Evolutionary conservation across 306 rosid species (phyloP).

Genomic region (Ochetophila trinervis): DNA sequence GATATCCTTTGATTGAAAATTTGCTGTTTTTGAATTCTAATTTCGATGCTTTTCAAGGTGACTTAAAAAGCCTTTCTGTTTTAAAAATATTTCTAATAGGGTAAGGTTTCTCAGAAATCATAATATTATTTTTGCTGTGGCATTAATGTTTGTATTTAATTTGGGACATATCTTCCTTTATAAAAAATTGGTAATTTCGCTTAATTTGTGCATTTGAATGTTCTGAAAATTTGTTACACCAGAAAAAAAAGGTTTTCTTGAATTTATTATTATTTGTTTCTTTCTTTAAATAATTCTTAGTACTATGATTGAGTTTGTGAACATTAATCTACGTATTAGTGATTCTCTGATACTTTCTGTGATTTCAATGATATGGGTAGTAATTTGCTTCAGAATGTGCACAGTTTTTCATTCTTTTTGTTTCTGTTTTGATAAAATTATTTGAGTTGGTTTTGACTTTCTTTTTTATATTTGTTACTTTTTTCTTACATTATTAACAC

Average conservation of each 20-base stretch:
- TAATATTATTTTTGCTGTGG: too few species aligned
- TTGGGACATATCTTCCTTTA: too few species aligned
- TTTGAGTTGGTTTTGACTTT: not conserved
- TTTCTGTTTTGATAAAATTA: not conserved
- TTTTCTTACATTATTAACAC: not conserved
- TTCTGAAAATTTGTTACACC: too few species aligned
- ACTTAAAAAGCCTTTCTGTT: not conserved
- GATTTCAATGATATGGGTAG: not conserved
- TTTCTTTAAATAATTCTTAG: not conserved
- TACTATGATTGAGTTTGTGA: not conserved
- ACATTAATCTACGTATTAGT: not conserved
- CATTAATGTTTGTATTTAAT: too few species aligned
- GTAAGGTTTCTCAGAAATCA: not conserved
- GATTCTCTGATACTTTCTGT: not conserved
- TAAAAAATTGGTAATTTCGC: too few species aligned
- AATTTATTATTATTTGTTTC: too few species aligned
- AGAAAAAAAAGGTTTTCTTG: too few species aligned
- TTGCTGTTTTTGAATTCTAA: not conserved
- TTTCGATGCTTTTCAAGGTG: not conserved
- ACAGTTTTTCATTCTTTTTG: not conserved
- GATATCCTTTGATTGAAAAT: not conserved
- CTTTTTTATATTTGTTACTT: slow-evolving; percentile 5
- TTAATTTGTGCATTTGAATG: too few species aligned
- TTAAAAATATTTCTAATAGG: not conserved
- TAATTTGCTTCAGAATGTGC: not conserved